Evolutionary conservation across 2,329 filamentous ascomycete species (phyloP).

Genomic region (Hymenoscyphus linearis): DNA sequence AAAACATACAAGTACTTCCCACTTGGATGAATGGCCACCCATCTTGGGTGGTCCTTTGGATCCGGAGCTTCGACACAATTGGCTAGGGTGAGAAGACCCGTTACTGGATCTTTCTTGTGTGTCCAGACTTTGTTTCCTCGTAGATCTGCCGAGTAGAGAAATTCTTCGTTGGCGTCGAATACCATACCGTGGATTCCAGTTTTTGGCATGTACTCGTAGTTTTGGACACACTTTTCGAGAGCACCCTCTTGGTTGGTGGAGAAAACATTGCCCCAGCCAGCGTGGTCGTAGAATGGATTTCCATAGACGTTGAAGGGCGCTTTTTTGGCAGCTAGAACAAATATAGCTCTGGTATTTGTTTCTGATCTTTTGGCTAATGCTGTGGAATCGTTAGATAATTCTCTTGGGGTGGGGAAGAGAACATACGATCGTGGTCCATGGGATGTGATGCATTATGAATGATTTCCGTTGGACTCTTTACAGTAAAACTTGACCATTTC

Average conservation of each 20-base stretch:
- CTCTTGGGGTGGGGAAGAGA: background rate
- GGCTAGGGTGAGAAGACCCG: conserved; percentile 61
- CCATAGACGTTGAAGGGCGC: conserved; percentile 80
- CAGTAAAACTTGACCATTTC: conserved; percentile 80
- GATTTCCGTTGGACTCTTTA: conserved; percentile 71
- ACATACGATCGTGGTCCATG: conserved; percentile 69
- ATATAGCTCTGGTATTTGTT: conserved; percentile 84
- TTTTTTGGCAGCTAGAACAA: conserved; percentile 73
- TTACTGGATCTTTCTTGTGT: conserved; percentile 61
- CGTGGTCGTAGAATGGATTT: conserved; percentile 85
- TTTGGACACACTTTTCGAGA: conserved; percentile 62
- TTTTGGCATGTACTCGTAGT: conserved; percentile 65
- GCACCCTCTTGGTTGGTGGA: conserved; percentile 50
- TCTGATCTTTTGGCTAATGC: conserved; percentile 62
- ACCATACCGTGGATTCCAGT: conserved; percentile 79
- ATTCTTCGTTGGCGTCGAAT: conserved; percentile 67
- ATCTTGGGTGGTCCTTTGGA: conserved; percentile 72
- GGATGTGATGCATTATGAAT: conserved; percentile 68
- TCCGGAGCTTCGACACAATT: conserved; percentile 68
- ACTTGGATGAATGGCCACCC: conserved; percentile 77
- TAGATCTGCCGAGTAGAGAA: conserved; percentile 76
- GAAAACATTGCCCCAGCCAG: conserved; percentile 76
- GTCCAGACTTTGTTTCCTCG: conserved; percentile 79
- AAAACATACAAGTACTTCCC: conserved; percentile 78
- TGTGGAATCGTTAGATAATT: conserved; percentile 10